A percentile compares a stretch with the other conserved stretches of the same genome.
Evolutionary conservation across 768 basidiomycete species (phyloP).

Genomic region (Pisolithus sp.): DNA sequence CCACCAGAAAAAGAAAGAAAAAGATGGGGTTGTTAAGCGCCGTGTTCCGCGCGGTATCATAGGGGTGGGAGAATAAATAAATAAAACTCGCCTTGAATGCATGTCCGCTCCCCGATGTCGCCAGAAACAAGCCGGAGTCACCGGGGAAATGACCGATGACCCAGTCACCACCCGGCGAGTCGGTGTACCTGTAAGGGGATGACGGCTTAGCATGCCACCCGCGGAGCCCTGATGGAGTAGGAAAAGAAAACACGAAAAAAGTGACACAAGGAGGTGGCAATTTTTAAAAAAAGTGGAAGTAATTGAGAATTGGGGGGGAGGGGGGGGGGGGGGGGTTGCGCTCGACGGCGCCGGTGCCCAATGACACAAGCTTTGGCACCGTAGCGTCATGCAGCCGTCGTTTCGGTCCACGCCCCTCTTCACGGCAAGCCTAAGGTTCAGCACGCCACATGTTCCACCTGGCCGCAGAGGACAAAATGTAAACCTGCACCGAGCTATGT

Average conservation of each 20-base stretch:
- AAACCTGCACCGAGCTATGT: too few species aligned
- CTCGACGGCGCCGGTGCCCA: too few species aligned
- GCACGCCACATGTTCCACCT: too few species aligned
- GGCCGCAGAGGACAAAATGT: too few species aligned
- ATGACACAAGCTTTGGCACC: too few species aligned
- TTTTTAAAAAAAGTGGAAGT: too few species aligned
- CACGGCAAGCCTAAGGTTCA: too few species aligned
- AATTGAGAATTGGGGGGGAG: too few species aligned
- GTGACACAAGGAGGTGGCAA: background rate
- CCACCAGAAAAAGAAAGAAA: background rate
- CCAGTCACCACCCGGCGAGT: slow-evolving; percentile 84
- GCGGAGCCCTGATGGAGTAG: too few species aligned
- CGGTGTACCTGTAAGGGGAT: slow-evolving; percentile 67
- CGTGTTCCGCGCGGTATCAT: background rate
- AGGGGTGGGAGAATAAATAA: background rate
- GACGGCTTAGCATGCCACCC: background rate
- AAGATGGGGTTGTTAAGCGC: slow-evolving; percentile 4
- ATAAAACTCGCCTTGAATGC: slow-evolving; percentile 62
- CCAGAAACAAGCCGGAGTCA: slow-evolving; percentile 60
- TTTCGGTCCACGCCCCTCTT: too few species aligned
- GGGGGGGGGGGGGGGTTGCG: too few species aligned
- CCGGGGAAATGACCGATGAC: slow-evolving; percentile 70
- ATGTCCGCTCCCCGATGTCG: slow-evolving; percentile 86
- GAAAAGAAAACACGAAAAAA: slow-evolving; percentile 3
- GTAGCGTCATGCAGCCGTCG: too few species aligned